These are phyloP conservation scores for Amaranthus tricolor DNA, from an alignment of 179 eudicot genomes.

Conservation along the genomic window DNA sequence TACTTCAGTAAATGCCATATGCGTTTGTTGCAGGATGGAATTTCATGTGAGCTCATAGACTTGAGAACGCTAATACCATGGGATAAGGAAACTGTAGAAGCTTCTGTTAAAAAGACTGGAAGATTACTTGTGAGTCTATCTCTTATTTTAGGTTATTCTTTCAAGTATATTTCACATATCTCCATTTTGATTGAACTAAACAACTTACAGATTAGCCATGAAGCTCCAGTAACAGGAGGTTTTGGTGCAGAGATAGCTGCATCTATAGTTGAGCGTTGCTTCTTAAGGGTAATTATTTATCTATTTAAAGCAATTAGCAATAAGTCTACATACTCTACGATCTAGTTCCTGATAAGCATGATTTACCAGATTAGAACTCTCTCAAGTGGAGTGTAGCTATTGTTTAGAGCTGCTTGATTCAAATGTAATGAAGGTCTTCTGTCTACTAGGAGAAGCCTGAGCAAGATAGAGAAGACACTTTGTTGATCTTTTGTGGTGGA, in stretches of 20 bases:
- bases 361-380: not conserved
- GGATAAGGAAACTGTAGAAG: conserved; percentile 96
- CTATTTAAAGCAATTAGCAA: not conserved
- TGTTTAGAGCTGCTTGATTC: not conserved
- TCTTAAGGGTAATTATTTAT: conserved; percentile 66
- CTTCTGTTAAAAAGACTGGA: conserved; percentile 93
- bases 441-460: not conserved
- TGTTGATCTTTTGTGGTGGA: too few relatives aligned
- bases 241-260: conserved; percentile 99
- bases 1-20: conserved; percentile 2
- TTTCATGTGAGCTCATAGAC: conserved; percentile 94
- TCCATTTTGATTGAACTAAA: conserved; percentile 5
- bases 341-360: not conserved
- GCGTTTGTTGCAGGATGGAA: conserved; percentile 69
- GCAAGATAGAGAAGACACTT: not conserved
- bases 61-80: conserved; percentile 90
- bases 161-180: not conserved
- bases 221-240: conserved; percentile 99
- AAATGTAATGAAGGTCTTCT: not conserved
- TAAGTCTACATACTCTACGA: not conserved
- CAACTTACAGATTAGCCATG: conserved; percentile 77
- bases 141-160: not conserved
- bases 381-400: not conserved
- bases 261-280: conserved; percentile 87
- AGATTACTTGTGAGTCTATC: conserved; percentile 72